These are phyloP conservation scores for Pontederia paniculata DNA, from an alignment of 176 grass and related monocot species.

Conservation along the genomic window DNA sequence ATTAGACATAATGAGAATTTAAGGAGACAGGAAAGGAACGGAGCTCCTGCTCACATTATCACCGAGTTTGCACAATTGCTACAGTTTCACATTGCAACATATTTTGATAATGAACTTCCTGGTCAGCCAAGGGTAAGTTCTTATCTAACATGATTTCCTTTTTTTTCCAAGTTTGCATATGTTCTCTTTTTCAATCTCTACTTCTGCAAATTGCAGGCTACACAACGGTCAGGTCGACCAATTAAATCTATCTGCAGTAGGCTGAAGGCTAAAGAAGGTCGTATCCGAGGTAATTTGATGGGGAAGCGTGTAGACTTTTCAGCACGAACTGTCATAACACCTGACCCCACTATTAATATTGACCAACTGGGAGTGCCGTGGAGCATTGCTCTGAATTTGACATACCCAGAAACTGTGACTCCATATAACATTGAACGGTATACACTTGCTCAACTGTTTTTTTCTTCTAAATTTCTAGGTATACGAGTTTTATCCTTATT, in stretches of 20 bases:
- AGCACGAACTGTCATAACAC: constrained; percentile 85
- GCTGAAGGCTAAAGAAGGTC: constrained; percentile 94
- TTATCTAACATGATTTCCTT: neutral
- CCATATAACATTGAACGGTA: constrained; percentile 98
- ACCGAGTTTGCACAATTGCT: constrained; percentile 94
- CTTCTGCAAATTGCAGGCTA: constrained; percentile 44
- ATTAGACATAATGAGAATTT: constrained; percentile 97
- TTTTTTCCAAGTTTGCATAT: neutral
- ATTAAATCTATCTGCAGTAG: constrained; percentile 99
- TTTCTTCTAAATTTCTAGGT: constrained; percentile 17
- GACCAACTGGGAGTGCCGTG: constrained; percentile 90
- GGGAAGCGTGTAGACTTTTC: constrained; percentile 98
- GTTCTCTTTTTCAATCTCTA: constrained; percentile 11
- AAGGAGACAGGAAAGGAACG: constrained; percentile 91
- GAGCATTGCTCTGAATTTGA: constrained; percentile 97
- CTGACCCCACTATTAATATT: constrained; percentile 95
- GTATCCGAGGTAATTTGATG: constrained; percentile 99
- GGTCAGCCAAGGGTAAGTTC: constrained; percentile 69
- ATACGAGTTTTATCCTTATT: neutral
- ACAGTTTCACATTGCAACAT: constrained; percentile 96
- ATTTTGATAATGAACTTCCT: constrained; percentile 98
- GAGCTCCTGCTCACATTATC: constrained; percentile 96
- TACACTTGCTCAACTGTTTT: constrained; percentile 6
- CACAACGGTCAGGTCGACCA: constrained; percentile 86
- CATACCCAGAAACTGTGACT: constrained; percentile 93